These are phyloP conservation scores for Neurospora sp. DNA, from an alignment of 495 filamentous ascomycete genomes.

Conservation along the genomic window DNA sequence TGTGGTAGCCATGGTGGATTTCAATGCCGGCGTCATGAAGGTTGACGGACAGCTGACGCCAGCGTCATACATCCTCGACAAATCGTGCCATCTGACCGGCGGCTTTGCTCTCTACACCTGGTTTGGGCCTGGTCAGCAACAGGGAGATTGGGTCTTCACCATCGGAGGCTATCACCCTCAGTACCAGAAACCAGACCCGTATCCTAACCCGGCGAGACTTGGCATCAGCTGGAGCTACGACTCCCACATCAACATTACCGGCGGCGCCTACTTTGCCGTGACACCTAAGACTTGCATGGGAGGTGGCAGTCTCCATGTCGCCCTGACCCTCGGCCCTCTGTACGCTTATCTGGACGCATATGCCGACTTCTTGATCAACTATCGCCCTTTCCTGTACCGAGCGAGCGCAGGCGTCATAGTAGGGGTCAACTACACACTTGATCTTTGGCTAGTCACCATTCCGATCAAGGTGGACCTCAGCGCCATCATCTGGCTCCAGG, in stretches of 20 bases:
- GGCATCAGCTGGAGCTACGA: slow-evolving; percentile 30
- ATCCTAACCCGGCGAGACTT: slow-evolving; percentile 35
- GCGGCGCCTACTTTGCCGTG: slow-evolving; percentile 40
- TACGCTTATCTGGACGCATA: slow-evolving; percentile 34
- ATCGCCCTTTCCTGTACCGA: slow-evolving; percentile 36
- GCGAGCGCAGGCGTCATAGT: slow-evolving; percentile 29
- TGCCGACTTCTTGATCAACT: slow-evolving; percentile 42
- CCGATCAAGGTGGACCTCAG: slow-evolving; percentile 26
- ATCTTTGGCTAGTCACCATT: slow-evolving; percentile 26
- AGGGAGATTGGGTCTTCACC: slow-evolving; percentile 42
- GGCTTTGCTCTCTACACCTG: slow-evolving; percentile 39
- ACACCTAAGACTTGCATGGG: slow-evolving; percentile 43
- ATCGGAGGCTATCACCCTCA: slow-evolving; percentile 41
- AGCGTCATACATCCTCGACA: slow-evolving; percentile 30
- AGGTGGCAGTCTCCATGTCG: slow-evolving; percentile 27
- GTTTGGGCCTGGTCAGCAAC: slow-evolving; percentile 22
- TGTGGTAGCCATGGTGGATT: slow-evolving; percentile 25
- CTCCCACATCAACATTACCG: neutral
- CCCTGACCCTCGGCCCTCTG: slow-evolving; percentile 21
- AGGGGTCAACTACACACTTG: slow-evolving; percentile 27
- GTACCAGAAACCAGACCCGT: slow-evolving; percentile 27
- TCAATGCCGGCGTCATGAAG: slow-evolving; percentile 25
- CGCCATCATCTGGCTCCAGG: slow-evolving; percentile 28
- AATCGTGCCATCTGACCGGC: slow-evolving; percentile 36
- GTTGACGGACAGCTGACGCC: slow-evolving; percentile 36